Percentiles rank a stretch among this genome's conserved stretches.
These are phyloP conservation scores for Madurella mycetomatis DNA, from an alignment of 2,329 filamentous ascomycete genomes.

Conservation along the genomic window DNA sequence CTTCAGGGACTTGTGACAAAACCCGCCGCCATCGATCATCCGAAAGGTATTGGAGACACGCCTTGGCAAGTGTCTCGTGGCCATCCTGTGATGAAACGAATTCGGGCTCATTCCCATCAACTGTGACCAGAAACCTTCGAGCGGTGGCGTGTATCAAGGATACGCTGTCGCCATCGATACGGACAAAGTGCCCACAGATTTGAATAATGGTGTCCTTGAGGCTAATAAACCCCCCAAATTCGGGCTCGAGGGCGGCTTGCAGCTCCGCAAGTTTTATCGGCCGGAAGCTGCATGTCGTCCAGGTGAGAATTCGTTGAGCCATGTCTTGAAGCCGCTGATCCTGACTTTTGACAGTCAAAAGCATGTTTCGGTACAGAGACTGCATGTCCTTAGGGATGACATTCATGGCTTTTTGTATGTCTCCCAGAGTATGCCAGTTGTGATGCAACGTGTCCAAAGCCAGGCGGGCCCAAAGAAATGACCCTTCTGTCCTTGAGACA, in stretches of 20 bases:
- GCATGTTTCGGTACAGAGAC: conserved; percentile 2
- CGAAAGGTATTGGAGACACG: conserved; percentile 1
- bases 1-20: background rate
- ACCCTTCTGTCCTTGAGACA: background rate
- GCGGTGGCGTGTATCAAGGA: conserved; percentile 4
- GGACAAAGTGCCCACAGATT: conserved; percentile 5
- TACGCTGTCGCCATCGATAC: background rate
- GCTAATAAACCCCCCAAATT: conserved; percentile 1
- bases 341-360: background rate
- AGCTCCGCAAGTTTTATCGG: background rate
- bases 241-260: conserved; percentile 1
- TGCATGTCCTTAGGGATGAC: conserved; percentile 4
- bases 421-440: conserved; percentile 6
- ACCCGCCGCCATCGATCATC: conserved; percentile 2
- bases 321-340: background rate
- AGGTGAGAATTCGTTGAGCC: conserved; percentile 4
- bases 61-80: background rate
- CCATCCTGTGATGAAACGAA: background rate
- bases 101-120: background rate
- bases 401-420: background rate
- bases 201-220: conserved; percentile 4
- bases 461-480: conserved; percentile 7
- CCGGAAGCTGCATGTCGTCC: conserved; percentile 4
- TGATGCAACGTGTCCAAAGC: conserved; percentile 2
- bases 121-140: background rate